These are phyloP conservation scores for Cornus suecica DNA, from an alignment of 148 eudicot species.

Conservation along the genomic window DNA sequence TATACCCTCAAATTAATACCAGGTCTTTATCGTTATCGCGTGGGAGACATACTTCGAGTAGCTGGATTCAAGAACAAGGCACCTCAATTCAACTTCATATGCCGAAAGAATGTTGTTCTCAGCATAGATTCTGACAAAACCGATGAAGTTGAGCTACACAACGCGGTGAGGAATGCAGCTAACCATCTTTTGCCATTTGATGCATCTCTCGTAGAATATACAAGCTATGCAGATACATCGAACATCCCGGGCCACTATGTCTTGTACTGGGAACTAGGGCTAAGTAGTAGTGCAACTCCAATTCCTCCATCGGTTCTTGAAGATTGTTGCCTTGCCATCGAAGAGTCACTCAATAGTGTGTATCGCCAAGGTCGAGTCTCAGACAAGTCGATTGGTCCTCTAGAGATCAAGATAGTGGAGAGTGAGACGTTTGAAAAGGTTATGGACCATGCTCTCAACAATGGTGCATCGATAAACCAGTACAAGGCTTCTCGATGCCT, in stretches of 20 bases:
- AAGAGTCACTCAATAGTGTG: constrained; percentile 32
- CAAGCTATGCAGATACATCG: constrained; percentile 32
- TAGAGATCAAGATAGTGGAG: constrained; percentile 41
- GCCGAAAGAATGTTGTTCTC: constrained; percentile 30
- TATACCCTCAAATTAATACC: neutral
- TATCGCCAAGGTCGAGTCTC: constrained; percentile 35
- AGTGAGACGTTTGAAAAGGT: constrained; percentile 37
- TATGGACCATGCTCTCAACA: constrained; percentile 34
- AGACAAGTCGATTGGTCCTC: constrained; percentile 34
- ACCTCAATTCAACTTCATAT: constrained; percentile 34
- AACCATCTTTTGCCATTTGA: constrained; percentile 18
- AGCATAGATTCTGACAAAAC: constrained; percentile 40
- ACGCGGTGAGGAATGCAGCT: constrained; percentile 14
- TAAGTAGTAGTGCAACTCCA: constrained; percentile 7
- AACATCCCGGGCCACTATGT: constrained; percentile 44
- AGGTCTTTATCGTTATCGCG: constrained; percentile 33
- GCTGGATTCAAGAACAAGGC: constrained; percentile 41
- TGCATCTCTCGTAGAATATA: constrained; percentile 27
- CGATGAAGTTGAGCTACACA: constrained; percentile 36
- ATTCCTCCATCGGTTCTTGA: constrained; percentile 19
- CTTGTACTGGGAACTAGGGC: constrained; percentile 26
- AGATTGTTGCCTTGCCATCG: constrained; percentile 28
- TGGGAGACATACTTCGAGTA: constrained; percentile 33
- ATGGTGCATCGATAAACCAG: constrained; percentile 23
- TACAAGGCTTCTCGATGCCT: constrained; percentile 24